Evolutionary conservation across 495 filamentous ascomycete species (phyloP).

Genomic region (Opeltia flavorubescens): DNA sequence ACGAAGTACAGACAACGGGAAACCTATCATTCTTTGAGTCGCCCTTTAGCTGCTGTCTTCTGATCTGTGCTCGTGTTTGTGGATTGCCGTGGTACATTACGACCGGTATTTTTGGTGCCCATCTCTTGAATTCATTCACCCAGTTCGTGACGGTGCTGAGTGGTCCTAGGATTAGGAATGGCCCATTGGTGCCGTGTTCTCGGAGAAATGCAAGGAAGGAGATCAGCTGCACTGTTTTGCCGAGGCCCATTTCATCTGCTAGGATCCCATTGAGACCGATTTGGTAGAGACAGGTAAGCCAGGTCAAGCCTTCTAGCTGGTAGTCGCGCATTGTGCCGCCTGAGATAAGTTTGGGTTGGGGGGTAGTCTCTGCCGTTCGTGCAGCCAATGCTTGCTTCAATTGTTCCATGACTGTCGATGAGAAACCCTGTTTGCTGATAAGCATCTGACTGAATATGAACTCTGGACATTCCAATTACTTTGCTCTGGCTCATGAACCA

Average conservation of each 20-base stretch:
- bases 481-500: conserved; percentile 17
- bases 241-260: conserved; percentile 94
- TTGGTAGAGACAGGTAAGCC: conserved; percentile 75
- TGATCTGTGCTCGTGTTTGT: conserved; percentile 55
- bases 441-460: background rate
- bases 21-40: conserved; percentile 54
- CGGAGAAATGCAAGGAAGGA: conserved; percentile 78
- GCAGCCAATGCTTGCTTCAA: conserved; percentile 13
- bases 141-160: conserved; percentile 89
- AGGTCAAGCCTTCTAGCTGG: conserved; percentile 86
- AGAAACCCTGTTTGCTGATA: conserved; percentile 8
- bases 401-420: conserved; percentile 15
- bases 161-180: conserved; percentile 80
- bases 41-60: conserved; percentile 37
- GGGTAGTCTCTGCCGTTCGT: conserved; percentile 9
- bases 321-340: conserved; percentile 89
- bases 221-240: conserved; percentile 92
- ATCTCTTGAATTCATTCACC: conserved; percentile 87
- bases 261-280: conserved; percentile 92
- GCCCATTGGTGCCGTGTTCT: conserved; percentile 74
- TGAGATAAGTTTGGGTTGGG: conserved; percentile 66
- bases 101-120: conserved; percentile 75
- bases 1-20: conserved; percentile 83
- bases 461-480: background rate
- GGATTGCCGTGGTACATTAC: conserved; percentile 82